phyloP scores from a whole-genome alignment of 2,329 filamentous ascomycete genomes.

The Xylaria sp. region DNA sequence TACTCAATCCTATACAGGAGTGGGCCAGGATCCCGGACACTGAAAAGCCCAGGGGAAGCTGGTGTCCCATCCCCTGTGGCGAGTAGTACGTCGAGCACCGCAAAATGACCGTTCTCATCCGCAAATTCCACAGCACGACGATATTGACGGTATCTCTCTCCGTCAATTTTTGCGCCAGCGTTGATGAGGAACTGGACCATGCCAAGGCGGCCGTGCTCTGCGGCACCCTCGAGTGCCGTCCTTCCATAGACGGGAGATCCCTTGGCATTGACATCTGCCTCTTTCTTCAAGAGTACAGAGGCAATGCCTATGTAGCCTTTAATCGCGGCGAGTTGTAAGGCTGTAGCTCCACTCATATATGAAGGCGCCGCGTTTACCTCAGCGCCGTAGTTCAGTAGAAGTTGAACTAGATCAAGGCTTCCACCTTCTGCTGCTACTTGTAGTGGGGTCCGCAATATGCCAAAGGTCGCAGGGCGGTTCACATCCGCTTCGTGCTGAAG shows the following conservation, averaged over 20 bases:
- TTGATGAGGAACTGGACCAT: constrained; percentile 1
- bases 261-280: constrained; percentile 2
- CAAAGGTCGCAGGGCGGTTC: too few relatives aligned
- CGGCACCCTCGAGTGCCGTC: constrained; percentile 10
- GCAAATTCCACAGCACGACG: too few relatives aligned
- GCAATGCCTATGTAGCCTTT: constrained; percentile 6
- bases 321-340: constrained; percentile 7
- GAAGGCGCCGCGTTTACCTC: constrained; percentile 4
- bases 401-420: background rate
- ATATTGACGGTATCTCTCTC: too few relatives aligned
- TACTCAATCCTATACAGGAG: too few relatives aligned
- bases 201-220: constrained; percentile 7
- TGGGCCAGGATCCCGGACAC: too few relatives aligned
- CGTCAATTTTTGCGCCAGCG: too few relatives aligned
- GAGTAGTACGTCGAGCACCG: too few relatives aligned
- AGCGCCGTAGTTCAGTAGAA: background rate
- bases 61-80: too few relatives aligned
- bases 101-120: too few relatives aligned
- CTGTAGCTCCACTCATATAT: background rate
- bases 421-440: background rate
- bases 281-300: background rate
- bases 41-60: too few relatives aligned
- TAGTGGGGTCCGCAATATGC: too few relatives aligned
- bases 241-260: background rate
- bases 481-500: too few relatives aligned